These are phyloP conservation scores for Bimuria novae-zelandiae DNA, from an alignment of 2,329 filamentous ascomycete genomes.

Conservation along the genomic window DNA sequence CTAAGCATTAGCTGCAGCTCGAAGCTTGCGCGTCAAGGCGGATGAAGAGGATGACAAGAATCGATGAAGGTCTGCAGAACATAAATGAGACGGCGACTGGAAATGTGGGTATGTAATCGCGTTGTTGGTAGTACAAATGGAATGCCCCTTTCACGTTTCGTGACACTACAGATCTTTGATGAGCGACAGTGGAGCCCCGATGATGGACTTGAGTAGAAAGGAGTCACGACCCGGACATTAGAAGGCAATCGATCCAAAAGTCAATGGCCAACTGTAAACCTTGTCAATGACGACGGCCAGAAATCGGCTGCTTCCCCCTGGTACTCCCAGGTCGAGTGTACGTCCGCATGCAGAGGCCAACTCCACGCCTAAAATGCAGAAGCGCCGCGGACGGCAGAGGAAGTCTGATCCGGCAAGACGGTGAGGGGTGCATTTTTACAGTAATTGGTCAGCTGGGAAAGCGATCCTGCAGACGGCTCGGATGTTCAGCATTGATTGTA, in stretches of 20 bases:
- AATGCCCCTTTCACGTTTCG: constrained; percentile 7
- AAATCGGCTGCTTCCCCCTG: too few species aligned
- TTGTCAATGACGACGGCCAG: too few species aligned
- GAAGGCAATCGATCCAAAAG: too few species aligned
- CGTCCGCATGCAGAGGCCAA: background rate
- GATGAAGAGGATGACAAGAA: background rate
- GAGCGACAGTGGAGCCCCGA: constrained; percentile 13
- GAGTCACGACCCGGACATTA: too few species aligned
- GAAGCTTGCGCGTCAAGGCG: constrained; percentile 33
- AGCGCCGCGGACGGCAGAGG: constrained; percentile 3
- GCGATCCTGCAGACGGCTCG: constrained; percentile 2
- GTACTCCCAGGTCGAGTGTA: too few species aligned
- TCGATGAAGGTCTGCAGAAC: background rate
- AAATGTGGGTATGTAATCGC: background rate
- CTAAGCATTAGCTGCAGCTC: constrained; percentile 34
- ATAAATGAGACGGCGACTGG: constrained; percentile 2
- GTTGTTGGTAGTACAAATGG: constrained; percentile 10
- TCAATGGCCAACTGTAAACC: too few species aligned
- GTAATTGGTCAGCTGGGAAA: constrained; percentile 4
- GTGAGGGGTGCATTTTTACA: background rate
- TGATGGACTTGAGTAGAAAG: background rate
- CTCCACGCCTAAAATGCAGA: constrained; percentile 12
- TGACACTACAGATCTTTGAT: constrained; percentile 14
- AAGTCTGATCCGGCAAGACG: background rate
- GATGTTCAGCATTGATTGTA: constrained; percentile 19